Evolutionary conservation across 257 asterid species (phyloP).

Genomic region (Solanum rostratum): DNA sequence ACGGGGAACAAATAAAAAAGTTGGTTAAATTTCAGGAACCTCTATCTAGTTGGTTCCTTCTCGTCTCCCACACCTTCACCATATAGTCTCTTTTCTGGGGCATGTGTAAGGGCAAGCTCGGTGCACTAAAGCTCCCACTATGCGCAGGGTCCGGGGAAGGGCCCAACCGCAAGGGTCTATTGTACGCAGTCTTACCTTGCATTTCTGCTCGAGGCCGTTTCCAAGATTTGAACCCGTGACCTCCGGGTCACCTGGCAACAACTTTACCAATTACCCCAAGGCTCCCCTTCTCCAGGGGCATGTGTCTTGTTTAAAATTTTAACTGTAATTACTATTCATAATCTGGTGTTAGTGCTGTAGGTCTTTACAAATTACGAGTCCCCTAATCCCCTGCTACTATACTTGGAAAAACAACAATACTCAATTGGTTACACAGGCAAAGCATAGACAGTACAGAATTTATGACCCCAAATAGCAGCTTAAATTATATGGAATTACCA

Average conservation of each 20-base stretch:
- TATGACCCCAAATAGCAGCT: background rate
- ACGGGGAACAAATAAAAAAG: background rate
- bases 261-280: too few species aligned
- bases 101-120: too few species aligned
- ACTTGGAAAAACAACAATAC: background rate
- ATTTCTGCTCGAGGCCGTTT: too few species aligned
- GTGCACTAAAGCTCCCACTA: too few species aligned
- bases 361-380: background rate
- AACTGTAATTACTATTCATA: background rate
- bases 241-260: too few species aligned
- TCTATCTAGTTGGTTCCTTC: background rate
- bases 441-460: background rate
- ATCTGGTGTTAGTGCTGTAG: background rate
- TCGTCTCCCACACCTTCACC: background rate
- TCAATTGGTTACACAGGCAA: background rate
- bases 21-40: background rate
- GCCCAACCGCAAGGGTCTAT: too few species aligned
- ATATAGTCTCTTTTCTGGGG: background rate
- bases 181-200: too few species aligned
- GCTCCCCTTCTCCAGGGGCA: too few species aligned
- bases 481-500: slow-evolving; percentile 11
- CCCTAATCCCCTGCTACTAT: background rate
- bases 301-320: background rate
- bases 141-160: too few species aligned
- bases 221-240: too few species aligned